Evolutionary conservation across 192 early-diverging fungal species (phyloP).

Genomic region (Linnemannia zychae): DNA sequence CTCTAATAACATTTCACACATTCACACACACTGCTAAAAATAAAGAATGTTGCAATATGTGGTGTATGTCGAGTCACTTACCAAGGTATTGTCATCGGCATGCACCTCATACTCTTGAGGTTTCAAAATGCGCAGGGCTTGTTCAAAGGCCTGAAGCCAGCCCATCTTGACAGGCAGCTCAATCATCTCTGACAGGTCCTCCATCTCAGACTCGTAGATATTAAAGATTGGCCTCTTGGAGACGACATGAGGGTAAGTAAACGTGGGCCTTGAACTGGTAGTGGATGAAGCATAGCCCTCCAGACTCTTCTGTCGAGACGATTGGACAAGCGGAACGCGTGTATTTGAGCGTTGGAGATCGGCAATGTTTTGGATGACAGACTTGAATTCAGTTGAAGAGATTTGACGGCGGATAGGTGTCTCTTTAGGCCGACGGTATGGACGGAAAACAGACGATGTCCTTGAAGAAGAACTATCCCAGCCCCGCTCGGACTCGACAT

Average conservation of each 20-base stretch:
- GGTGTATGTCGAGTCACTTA: constrained; percentile 8
- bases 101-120: neutral
- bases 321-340: neutral
- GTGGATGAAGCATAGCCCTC: constrained; percentile 1
- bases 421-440: neutral
- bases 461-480: constrained; percentile 34
- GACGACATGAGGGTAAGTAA: constrained; percentile 27
- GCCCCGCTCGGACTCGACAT: constrained; percentile 20
- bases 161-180: constrained; percentile 20
- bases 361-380: constrained; percentile 50
- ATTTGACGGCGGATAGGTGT: constrained; percentile 11
- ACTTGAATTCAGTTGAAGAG: constrained; percentile 37
- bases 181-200: constrained; percentile 45
- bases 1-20: neutral
- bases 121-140: constrained; percentile 2
- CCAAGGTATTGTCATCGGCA: constrained; percentile 7
- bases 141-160: constrained; percentile 41
- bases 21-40: neutral
- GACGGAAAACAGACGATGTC: constrained; percentile 21
- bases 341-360: constrained; percentile 23
- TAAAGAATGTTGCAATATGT: neutral
- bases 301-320: constrained; percentile 11
- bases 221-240: constrained; percentile 40
- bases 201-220: constrained; percentile 50
- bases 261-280: constrained; percentile 8